Evolutionary conservation across 768 basidiomycete genomes (phyloP).

Genomic region (Mycena galopus): DNA sequence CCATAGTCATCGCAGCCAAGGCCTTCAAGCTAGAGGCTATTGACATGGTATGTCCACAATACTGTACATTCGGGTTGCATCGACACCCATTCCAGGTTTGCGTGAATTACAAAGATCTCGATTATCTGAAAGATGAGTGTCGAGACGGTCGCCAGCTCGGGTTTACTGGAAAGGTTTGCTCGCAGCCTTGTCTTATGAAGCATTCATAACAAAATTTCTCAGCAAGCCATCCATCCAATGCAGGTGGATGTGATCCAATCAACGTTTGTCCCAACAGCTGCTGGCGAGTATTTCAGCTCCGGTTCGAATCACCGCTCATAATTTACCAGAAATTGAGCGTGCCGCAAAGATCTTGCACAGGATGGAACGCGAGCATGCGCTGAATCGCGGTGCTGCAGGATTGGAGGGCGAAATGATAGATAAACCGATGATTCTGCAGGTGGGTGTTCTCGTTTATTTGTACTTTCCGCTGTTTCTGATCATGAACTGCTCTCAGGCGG

Average conservation of each 20-base stretch:
- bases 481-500: slow-evolving; percentile 46
- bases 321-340: slow-evolving; percentile 67
- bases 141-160: slow-evolving; percentile 85
- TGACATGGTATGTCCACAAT: slow-evolving; percentile 76
- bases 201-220: background rate
- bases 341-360: slow-evolving; percentile 67
- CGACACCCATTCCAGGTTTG: slow-evolving; percentile 70
- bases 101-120: slow-evolving; percentile 84
- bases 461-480: background rate
- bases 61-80: background rate
- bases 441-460: background rate
- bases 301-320: background rate
- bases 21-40: slow-evolving; percentile 88
- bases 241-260: slow-evolving; percentile 85
- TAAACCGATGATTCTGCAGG: slow-evolving; percentile 69
- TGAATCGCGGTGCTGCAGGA: slow-evolving; percentile 67
- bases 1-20: slow-evolving; percentile 85
- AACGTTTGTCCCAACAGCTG: slow-evolving; percentile 80
- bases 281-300: slow-evolving; percentile 60
- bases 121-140: slow-evolving; percentile 79
- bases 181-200: slow-evolving; percentile 3
- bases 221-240: slow-evolving; percentile 96
- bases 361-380: slow-evolving; percentile 59
- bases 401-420: slow-evolving; percentile 78
- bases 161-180: slow-evolving; percentile 87